Conservation (phyloP, 495 filamentous ascomycete genomes). For the Penicillium paxilli region DNA sequence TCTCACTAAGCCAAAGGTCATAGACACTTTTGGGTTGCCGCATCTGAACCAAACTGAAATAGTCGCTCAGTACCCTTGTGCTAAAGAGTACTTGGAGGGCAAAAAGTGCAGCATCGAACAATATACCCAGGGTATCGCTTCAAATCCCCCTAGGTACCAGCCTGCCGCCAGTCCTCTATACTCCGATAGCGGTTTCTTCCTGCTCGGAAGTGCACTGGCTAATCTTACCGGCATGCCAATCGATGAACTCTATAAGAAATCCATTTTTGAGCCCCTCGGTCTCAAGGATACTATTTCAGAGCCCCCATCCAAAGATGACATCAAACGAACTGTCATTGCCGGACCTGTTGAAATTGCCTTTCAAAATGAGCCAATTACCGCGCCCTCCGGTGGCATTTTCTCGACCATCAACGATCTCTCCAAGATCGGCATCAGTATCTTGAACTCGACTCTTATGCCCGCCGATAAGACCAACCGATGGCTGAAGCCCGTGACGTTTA, state of each 20-base stretch:
- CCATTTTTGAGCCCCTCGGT: constrained; percentile 45
- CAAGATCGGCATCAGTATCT: constrained; percentile 43
- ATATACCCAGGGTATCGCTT: constrained; percentile 21
- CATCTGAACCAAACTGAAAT: constrained; percentile 25
- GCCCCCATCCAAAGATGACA: constrained; percentile 21
- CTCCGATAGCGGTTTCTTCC: constrained; percentile 55
- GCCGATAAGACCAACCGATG: constrained; percentile 38
- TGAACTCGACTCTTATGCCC: constrained; percentile 47
- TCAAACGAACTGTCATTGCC: constrained; percentile 17
- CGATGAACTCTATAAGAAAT: constrained; percentile 40
- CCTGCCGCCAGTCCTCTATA: constrained; percentile 53
- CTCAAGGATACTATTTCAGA: constrained; percentile 44
- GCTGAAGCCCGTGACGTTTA: constrained; percentile 50
- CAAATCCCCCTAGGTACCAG: constrained; percentile 40
- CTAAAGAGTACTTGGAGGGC: neutral
- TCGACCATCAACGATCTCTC: constrained; percentile 32
- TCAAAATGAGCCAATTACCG: constrained; percentile 22
- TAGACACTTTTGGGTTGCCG: constrained; percentile 31
- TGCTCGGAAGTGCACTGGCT: constrained; percentile 56
- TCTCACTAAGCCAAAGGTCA: constrained; percentile 11
- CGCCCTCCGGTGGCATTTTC: constrained; percentile 31
- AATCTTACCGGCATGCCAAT: constrained; percentile 50
- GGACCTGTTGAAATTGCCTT: constrained; percentile 32
- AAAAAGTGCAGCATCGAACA: constrained; percentile 1
- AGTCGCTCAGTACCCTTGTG: constrained; percentile 19